Evolutionary conservation across 192 early-diverging fungal genomes (phyloP), one percentile per base, ranked within the genome.

Genomic region (Backusella luteola): DNA sequence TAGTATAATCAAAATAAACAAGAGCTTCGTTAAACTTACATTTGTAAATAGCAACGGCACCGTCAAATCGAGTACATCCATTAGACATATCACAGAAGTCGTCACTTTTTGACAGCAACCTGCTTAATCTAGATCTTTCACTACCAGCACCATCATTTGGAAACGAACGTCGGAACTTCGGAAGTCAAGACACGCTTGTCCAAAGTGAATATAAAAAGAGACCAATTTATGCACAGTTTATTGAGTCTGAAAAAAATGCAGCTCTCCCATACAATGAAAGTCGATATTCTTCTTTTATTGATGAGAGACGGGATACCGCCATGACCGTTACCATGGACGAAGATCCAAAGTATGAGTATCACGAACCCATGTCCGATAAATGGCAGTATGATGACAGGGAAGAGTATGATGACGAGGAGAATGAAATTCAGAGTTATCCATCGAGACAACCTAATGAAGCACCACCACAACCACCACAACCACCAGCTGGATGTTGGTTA

Each of bases 171-270:
- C 76, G 76, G 2, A 53, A 53, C 1, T 77, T 42, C 29, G 76
- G 76, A 32, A 77, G 76, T 32, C 76, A 77, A 66, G 76, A 77
- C 6, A 77, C 76, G 42, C 68, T 77, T 21, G 76, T 77, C 6
- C 73, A 74, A 59, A 49, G 12, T 56, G 21, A 63, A 29, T 9
- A 74, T 6, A 35, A 46, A 66, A 74, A 74, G 34, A 41, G 21
- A 38, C 70, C 70, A 17, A 72, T 72, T 32, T 72, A 72, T 49
- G 38, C 70, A 72, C 39, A 72, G 6, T 72, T 52, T 49, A 72
- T 46, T 44, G 70, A 72, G 11, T 23, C 70, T 29, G 70, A 44
- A 72, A 72, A 72, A 34, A 15, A 72, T 34, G n/a, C 42, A 9
- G 11, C 21, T 29, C n/a, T 63, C 4, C 12, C 70, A 29, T 17